Evolutionary conservation across 768 basidiomycete genomes (phyloP).

Genomic region (Lactarius trivialis): DNA sequence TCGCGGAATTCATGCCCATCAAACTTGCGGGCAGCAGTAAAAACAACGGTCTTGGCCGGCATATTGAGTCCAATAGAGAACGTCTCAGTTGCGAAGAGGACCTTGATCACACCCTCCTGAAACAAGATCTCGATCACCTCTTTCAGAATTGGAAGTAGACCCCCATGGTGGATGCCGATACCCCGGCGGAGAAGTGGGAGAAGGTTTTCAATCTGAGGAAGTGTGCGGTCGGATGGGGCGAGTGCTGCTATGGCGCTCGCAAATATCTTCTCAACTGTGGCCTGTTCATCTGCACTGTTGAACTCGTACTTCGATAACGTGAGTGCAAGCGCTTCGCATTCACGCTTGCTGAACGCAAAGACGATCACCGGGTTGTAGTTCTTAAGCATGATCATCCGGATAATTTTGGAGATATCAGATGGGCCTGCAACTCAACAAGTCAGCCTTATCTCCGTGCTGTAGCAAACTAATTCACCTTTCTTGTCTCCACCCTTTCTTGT

Average conservation of each 20-base stretch:
- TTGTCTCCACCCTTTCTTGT: constrained; percentile 88
- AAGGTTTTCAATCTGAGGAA: constrained; percentile 91
- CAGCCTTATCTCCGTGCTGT: constrained; percentile 5
- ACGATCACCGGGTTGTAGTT: constrained; percentile 98
- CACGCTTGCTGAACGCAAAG: constrained; percentile 96
- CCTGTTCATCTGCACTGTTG: constrained; percentile 88
- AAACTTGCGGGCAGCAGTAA: constrained; percentile 91
- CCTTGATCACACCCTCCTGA: constrained; percentile 96
- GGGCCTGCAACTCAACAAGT: constrained; percentile 42
- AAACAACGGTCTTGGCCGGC: constrained; percentile 99
- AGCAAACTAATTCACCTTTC: constrained; percentile 53
- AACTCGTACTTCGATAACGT: constrained; percentile 94
- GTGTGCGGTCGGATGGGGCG: constrained; percentile 74
- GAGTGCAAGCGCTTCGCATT: constrained; percentile 90
- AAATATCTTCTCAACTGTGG: constrained; percentile 81
- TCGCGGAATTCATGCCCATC: constrained; percentile 94
- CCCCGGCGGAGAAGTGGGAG: constrained; percentile 91
- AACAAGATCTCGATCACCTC: constrained; percentile 99
- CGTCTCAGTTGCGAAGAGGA: constrained; percentile 96
- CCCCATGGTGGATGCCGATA: constrained; percentile 97
- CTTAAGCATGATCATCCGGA: constrained; percentile 97
- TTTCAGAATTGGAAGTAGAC: constrained; percentile 93
- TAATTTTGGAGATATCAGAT: constrained; percentile 95
- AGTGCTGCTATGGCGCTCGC: constrained; percentile 90
- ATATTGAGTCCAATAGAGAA: constrained; percentile 98